Conservation (phyloP, 192 early-diverging fungal species). For the Phycomyces nitens region DNA sequence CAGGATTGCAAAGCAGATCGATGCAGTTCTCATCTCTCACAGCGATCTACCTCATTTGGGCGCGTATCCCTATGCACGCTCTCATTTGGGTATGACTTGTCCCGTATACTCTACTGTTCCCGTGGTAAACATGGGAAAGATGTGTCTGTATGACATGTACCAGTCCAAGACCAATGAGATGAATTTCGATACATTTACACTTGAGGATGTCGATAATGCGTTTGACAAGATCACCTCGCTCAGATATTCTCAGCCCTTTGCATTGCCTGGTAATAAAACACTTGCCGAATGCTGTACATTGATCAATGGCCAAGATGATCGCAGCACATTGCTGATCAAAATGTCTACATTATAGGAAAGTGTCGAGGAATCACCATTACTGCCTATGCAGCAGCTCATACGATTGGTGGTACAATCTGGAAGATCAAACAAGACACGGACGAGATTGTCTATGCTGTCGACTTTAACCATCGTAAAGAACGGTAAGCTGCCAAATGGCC, state of each 20-base stretch:
- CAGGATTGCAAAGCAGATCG: conserved; percentile 84
- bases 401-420: conserved; percentile 96
- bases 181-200: conserved; percentile 72
- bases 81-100: conserved; percentile 77
- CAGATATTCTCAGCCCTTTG: conserved; percentile 83
- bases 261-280: conserved; percentile 53
- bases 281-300: conserved; percentile 16
- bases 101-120: conserved; percentile 90
- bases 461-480: conserved; percentile 93
- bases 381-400: conserved; percentile 88
- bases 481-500: conserved; percentile 58
- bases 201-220: conserved; percentile 78
- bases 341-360: conserved; percentile 55
- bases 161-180: conserved; percentile 63
- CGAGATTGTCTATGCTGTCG: conserved; percentile 91
- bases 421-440: conserved; percentile 93
- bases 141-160: conserved; percentile 79
- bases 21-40: conserved; percentile 87
- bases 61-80: conserved; percentile 76
- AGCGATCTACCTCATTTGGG: conserved; percentile 86
- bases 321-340: no score
- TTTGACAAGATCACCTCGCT: conserved; percentile 80
- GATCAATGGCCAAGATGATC: conserved; percentile 4
- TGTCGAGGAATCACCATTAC: conserved; percentile 84
- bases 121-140: conserved; percentile 85